Conservation (phyloP, 768 basidiomycete genomes). For the Naganishia antarctica region DNA sequence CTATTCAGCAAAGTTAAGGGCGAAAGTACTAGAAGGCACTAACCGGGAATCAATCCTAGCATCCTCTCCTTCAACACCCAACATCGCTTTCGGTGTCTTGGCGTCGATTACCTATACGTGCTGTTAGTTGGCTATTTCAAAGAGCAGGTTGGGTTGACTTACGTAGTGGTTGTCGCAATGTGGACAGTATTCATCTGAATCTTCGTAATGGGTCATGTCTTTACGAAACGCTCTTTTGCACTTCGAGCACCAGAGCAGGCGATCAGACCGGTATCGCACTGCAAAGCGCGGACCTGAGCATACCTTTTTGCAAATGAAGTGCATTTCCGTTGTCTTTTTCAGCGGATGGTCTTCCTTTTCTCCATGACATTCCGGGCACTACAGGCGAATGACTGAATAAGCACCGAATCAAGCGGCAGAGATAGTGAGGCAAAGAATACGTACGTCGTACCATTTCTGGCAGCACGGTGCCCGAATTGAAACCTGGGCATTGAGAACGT, state of each 20-base stretch:
- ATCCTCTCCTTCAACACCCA: constrained; percentile 88
- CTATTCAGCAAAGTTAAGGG: neutral
- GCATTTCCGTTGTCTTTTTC: constrained; percentile 73
- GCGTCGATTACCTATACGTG: constrained; percentile 75
- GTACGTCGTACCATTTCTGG: constrained; percentile 85
- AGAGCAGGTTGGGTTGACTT: no score
- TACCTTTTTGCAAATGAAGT: constrained; percentile 71
- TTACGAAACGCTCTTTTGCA: constrained; percentile 84
- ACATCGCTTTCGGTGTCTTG: constrained; percentile 76
- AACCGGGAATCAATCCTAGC: constrained; percentile 79
- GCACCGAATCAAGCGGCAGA: neutral
- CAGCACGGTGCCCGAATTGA: constrained; percentile 95
- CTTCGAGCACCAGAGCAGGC: neutral
- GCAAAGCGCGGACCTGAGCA: neutral
- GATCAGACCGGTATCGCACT: neutral
- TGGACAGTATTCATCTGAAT: constrained; percentile 96
- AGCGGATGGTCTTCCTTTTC: constrained; percentile 72
- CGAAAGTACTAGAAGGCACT: constrained; percentile 39
- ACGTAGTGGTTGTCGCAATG: constrained; percentile 97
- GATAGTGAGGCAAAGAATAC: constrained; percentile 20
- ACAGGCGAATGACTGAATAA: neutral
- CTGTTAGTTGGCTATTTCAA: no score
- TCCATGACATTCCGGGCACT: constrained; percentile 88
- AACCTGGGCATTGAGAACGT: constrained; percentile 92
- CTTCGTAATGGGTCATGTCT: constrained; percentile 85